Base-by-base conservation (phyloP, 371 early-diverging fungal species). In the Gilbertella persicaria region DNA sequence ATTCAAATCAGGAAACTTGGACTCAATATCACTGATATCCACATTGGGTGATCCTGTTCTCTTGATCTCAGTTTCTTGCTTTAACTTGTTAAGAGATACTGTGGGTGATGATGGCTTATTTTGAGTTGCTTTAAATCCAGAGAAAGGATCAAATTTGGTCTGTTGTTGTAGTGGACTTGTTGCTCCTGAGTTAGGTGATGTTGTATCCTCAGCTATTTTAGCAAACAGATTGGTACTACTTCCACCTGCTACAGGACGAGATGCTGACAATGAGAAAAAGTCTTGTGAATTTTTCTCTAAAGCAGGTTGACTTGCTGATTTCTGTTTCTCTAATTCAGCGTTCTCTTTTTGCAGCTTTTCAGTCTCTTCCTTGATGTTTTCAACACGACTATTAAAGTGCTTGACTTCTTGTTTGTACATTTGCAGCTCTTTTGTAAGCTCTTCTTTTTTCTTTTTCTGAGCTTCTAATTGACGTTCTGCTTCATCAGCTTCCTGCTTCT, bases 1-100 rank as follows among this genome's bases (percentile, higher is more conserved):
- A 25, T 30, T 60, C 17, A 77, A 50, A 33, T 77, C 78, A n/a
- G 78, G 78, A 42, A 73, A 77, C 17, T 77, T 77, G 20, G 69
- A 66, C 53, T 77, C 78, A 41, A 77, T 69, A 8, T 67, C 74
- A 46, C 69, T 69, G 25, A 77, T 65, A 50, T 73, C 74, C 8
- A 67, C 59, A 46, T 63, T 52, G 10, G 65, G 53, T 19, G 58
- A 47, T 20, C 36, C 13, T 19, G 55, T 35, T 39, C 55, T 38
- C 13, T 62, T 58, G 21, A 43, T 42, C 28, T 65, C 66, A 0
- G 52, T 42, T 24, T 66, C 64, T 52, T 69, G 58, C 24, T 69
- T 69, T 23, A 69, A 29, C 20, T 48, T 62, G 30, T 71, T 71
- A 9, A 71, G 36, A 17, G 66, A 55, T 9, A 52, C 30, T 0